Evolutionary conservation across 495 filamentous ascomycete genomes (phyloP), one percentile per base, ranked within the genome.

Genomic region (Hyaloscypha bicolor): DNA sequence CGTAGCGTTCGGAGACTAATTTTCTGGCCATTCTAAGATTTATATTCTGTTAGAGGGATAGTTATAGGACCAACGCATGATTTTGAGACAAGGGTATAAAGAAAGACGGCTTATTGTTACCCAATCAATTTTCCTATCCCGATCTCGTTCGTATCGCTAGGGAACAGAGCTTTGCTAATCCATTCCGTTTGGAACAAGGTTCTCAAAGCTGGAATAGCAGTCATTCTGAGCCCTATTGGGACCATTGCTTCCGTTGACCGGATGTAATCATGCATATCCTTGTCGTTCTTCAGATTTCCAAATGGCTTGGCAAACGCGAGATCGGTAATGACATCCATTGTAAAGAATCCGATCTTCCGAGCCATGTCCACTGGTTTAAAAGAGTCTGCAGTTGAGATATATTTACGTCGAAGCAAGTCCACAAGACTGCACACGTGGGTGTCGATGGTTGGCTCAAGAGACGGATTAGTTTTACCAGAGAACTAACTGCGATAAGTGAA

Each of bases 261-360:
- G 25, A 66, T 42, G 32, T 57, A 85, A 25, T 77, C 75, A 57
- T 80, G 70, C 16, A 79, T 68, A 68, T 85, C 80, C 2, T 60
- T 48, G 59, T 85, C 80, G n/a, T 63, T 72, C 19, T 72, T 63
- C 14, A 83, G 60, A 69, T 76, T 75, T 45, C 80, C 80, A 55
- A 80, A 81, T 5, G 77, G 67, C 37, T 73, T 71, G 8, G 80
- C 77, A 48, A 82, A 79, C 14, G 77, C 79, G 25, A 85, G 67
- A 22, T 78, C 72, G 52, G 74, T 76, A 61, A 85, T 80, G 9
- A 82, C 77, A 58, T 86, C 82, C 19, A 83, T 74, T 30, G 82
- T 81, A 55, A 83, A 77, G 65, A 75, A 85, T 39, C 78, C 73
- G 1, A 76, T 69, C 56, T 78, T 78, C 9, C 59, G 69, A 5